Conservation (phyloP, 192 early-diverging fungal species). For the Backusella luteola region DNA sequence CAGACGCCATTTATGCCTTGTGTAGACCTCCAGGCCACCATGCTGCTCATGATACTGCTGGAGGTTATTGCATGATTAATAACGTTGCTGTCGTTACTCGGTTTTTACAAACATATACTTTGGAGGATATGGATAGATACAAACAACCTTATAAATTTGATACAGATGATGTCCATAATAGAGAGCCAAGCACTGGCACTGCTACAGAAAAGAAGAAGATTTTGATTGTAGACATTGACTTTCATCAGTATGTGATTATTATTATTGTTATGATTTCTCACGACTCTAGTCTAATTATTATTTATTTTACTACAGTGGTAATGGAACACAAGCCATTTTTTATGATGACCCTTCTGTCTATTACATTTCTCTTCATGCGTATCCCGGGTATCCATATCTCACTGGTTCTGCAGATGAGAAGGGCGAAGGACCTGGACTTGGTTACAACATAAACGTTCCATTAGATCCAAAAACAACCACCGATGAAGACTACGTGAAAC, state of each 20-base stretch:
- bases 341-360: conserved; percentile 55
- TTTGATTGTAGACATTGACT: conserved; percentile 55
- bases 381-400: conserved; percentile 63
- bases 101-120: conserved; percentile 42
- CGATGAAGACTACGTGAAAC: conserved; percentile 55
- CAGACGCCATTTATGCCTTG: conserved; percentile 52
- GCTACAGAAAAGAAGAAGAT: conserved; percentile 38
- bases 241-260: conserved; percentile 47
- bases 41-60: conserved; percentile 47
- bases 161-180: not conserved
- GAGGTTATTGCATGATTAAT: conserved; percentile 57
- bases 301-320: conserved; percentile 39
- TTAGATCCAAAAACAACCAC: conserved; percentile 48
- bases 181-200: not conserved
- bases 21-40: conserved; percentile 62
- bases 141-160: not conserved
- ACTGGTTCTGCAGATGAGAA: conserved; percentile 53
- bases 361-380: conserved; percentile 62
- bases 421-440: conserved; percentile 59
- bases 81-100: conserved; percentile 50
- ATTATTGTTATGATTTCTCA: not conserved
- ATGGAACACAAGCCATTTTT: conserved; percentile 58
- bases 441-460: conserved; percentile 69
- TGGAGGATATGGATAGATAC: conserved; percentile 21
- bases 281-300: not conserved